A percentile compares a stretch with the other conserved stretches of the same genome.
phyloP scores from a whole-genome alignment of 2,329 filamentous ascomycete genomes.

The Stagonosporopsis rhizophila region DNA sequence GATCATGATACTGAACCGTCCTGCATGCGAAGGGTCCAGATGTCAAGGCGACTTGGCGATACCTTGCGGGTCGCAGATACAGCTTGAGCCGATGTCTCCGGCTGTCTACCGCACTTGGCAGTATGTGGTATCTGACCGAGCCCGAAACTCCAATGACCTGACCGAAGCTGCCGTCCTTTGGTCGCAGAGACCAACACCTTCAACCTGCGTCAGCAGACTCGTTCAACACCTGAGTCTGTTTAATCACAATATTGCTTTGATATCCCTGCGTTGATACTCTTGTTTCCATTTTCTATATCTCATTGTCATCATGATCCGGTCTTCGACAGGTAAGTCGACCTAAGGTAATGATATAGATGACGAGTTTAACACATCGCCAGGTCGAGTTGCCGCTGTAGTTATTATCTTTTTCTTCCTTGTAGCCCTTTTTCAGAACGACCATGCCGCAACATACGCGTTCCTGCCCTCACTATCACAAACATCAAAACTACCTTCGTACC shows the following conservation, averaged over 20 bases:
- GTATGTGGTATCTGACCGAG: conserved; percentile 13
- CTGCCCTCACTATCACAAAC: conserved; percentile 29
- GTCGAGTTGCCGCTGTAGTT: conserved; percentile 30
- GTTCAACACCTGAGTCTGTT: conserved; percentile 17
- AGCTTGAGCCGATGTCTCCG: conserved; percentile 2
- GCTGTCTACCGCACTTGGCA: conserved; percentile 20
- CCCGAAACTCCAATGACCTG: conserved; percentile 13
- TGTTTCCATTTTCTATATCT: not conserved
- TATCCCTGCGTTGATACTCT: not conserved
- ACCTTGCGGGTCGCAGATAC: conserved; percentile 16
- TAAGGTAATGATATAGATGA: not conserved
- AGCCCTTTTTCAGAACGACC: conserved; percentile 35
- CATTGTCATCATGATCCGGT: conserved; percentile 26
- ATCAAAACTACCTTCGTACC: conserved; percentile 25
- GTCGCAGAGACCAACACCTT: not conserved
- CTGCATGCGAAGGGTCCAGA: not conserved
- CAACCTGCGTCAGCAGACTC: conserved; percentile 8
- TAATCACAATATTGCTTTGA: not conserved
- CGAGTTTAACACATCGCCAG: conserved; percentile 25
- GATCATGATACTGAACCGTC: conserved; percentile 12
- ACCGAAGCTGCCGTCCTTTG: not conserved
- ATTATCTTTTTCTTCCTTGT: conserved; percentile 36
- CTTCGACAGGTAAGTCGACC: conserved; percentile 29
- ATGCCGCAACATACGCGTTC: conserved; percentile 33
- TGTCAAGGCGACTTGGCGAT: conserved; percentile 16